These are phyloP conservation scores for Xylaria acuta DNA, from an alignment of 495 filamentous ascomycete species.

Conservation along the genomic window DNA sequence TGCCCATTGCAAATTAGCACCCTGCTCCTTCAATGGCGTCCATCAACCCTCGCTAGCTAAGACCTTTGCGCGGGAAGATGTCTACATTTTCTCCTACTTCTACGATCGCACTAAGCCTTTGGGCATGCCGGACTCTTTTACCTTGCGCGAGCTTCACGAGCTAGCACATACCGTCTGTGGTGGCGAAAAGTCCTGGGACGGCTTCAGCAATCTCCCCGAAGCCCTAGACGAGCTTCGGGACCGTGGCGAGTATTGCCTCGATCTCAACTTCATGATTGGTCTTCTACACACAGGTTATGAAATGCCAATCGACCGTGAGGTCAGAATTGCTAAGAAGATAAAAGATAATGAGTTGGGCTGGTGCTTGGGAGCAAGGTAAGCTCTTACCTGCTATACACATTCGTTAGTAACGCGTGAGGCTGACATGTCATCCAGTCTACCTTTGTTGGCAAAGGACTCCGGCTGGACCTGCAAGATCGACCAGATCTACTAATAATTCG, in stretches of 20 bases:
- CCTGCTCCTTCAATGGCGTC: slow-evolving; percentile 96
- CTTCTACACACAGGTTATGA: slow-evolving; percentile 96
- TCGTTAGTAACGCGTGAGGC: background rate
- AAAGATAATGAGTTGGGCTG: slow-evolving; percentile 96
- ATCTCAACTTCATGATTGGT: slow-evolving; percentile 93
- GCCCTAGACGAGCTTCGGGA: slow-evolving; percentile 77
- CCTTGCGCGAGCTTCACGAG: slow-evolving; percentile 82
- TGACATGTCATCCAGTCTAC: slow-evolving; percentile 55
- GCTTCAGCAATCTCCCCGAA: slow-evolving; percentile 73
- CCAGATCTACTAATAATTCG: slow-evolving; percentile 46
- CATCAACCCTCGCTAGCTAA: slow-evolving; percentile 92
- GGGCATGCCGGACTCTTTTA: slow-evolving; percentile 96
- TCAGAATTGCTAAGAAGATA: slow-evolving; percentile 98
- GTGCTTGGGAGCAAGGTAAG: slow-evolving; percentile 95
- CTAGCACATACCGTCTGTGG: slow-evolving; percentile 83
- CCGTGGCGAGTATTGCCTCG: slow-evolving; percentile 89
- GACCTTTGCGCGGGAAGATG: slow-evolving; percentile 90
- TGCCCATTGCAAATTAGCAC: slow-evolving; percentile 76
- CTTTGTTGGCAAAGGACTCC: slow-evolving; percentile 51
- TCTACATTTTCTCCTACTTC: slow-evolving; percentile 97
- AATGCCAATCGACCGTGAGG: slow-evolving; percentile 94
- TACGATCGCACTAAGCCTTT: slow-evolving; percentile 89
- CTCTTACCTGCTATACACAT: background rate
- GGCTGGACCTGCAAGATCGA: slow-evolving; percentile 58
- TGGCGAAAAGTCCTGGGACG: slow-evolving; percentile 77